Percentiles rank a stretch among this genome's conserved stretches.
These are phyloP conservation scores for Candida lessepsii DNA, from an alignment of 805 yeast species.

Conservation along the genomic window DNA sequence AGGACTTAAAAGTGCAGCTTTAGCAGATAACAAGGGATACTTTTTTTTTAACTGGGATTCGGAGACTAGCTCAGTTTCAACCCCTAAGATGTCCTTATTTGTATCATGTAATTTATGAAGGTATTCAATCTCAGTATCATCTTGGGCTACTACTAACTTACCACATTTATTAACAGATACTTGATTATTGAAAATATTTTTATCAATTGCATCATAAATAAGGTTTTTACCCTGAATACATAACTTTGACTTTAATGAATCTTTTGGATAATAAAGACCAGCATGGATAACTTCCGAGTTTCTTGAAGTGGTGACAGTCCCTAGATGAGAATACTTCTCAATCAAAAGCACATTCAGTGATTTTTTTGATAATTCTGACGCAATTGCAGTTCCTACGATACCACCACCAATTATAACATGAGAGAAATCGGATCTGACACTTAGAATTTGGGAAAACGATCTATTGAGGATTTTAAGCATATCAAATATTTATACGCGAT, in stretches of 20 bases:
- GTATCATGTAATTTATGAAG: conserved; percentile 52
- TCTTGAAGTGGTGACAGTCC: conserved; percentile 82
- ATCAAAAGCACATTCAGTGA: conserved; percentile 57
- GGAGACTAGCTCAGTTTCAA: conserved; percentile 57
- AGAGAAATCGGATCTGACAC: conserved; percentile 48
- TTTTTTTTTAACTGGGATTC: conserved; percentile 40
- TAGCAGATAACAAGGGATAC: conserved; percentile 70
- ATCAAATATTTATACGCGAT: neutral
- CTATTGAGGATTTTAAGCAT: neutral
- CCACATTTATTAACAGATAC: conserved; percentile 69
- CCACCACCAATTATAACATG: conserved; percentile 85
- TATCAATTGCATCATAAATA: conserved; percentile 54
- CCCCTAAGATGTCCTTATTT: conserved; percentile 45
- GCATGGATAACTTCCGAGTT: conserved; percentile 94
- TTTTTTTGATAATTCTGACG: conserved; percentile 55
- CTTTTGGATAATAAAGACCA: conserved; percentile 76
- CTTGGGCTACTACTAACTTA: conserved; percentile 86
- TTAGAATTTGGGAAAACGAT: neutral
- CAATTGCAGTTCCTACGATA: conserved; percentile 79
- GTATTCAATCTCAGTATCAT: conserved; percentile 57
- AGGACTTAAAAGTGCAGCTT: conserved; percentile 66
- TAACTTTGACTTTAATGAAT: conserved; percentile 62
- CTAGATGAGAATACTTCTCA: conserved; percentile 65
- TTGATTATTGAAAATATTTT: conserved; percentile 23
- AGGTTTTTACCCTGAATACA: conserved; percentile 75